These are phyloP conservation scores for Rubroboletus pulcherrimus DNA, from an alignment of 768 basidiomycete species.

Conservation along the genomic window DNA sequence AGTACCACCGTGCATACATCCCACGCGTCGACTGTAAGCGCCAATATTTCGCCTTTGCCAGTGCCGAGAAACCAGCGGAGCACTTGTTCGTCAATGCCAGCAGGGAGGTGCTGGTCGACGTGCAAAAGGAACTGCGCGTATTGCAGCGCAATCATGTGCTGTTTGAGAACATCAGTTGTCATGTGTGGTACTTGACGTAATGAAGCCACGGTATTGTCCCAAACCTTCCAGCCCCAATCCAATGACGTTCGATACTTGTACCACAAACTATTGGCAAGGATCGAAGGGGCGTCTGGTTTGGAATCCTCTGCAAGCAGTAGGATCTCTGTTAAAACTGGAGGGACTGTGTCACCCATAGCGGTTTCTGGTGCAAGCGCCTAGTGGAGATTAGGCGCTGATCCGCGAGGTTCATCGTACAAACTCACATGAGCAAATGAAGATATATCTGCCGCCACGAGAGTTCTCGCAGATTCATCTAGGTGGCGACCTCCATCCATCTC, in stretches of 20 bases:
- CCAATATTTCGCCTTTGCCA: slow-evolving; percentile 60
- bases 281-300: slow-evolving; percentile 57
- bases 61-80: slow-evolving; percentile 69
- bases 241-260: slow-evolving; percentile 71
- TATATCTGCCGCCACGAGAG: slow-evolving; percentile 59
- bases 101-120: slow-evolving; percentile 73
- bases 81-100: slow-evolving; percentile 67
- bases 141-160: slow-evolving; percentile 52
- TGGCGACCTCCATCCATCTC: slow-evolving; percentile 62
- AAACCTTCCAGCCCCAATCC: slow-evolving; percentile 80
- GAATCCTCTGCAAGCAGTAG: slow-evolving; percentile 58
- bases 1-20: slow-evolving; percentile 59
- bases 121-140: slow-evolving; percentile 71
- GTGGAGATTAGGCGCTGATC: background rate
- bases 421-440: slow-evolving; percentile 59
- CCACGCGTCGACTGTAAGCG: slow-evolving; percentile 63
- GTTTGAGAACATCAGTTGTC: slow-evolving; percentile 43
- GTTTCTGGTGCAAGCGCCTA: slow-evolving; percentile 42
- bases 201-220: slow-evolving; percentile 78
- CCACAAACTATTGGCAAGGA: slow-evolving; percentile 76
- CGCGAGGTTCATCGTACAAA: background rate
- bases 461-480: slow-evolving; percentile 51
- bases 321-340: slow-evolving; percentile 55
- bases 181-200: slow-evolving; percentile 65
- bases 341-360: slow-evolving; percentile 32